Evolutionary conservation across 1,284 basidiomycete genomes (phyloP).

Genomic region (Marasmius fiardii): DNA sequence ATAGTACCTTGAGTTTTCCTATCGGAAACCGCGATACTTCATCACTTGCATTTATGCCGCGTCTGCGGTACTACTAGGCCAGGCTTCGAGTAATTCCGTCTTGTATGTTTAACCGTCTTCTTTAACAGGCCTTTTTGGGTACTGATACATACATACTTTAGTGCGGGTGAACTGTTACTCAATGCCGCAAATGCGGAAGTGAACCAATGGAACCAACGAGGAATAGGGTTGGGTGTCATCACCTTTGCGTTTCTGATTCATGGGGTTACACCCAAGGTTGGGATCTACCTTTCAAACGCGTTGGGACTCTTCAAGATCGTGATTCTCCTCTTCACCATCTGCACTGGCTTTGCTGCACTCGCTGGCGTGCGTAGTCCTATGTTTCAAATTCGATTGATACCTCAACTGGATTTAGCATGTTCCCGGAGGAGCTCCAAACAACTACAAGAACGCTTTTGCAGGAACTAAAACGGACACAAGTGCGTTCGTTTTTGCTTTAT

Average conservation of each 20-base stretch:
- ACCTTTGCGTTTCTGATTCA: slow-evolving; percentile 39
- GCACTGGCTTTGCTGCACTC: slow-evolving; percentile 34
- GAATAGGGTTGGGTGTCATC: slow-evolving; percentile 30
- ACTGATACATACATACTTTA: too few species aligned
- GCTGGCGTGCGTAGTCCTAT: slow-evolving; percentile 15
- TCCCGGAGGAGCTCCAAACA: slow-evolving; percentile 22
- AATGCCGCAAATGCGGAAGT: slow-evolving; percentile 26
- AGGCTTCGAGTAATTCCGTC: slow-evolving; percentile 11
- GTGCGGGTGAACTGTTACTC: slow-evolving; percentile 35
- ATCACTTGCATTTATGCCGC: slow-evolving; percentile 30
- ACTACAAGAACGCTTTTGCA: slow-evolving; percentile 30
- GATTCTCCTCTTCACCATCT: slow-evolving; percentile 38
- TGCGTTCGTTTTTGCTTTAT: slow-evolving; percentile 25
- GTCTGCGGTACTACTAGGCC: slow-evolving; percentile 25
- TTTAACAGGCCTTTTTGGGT: neutral
- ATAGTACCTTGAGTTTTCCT: slow-evolving; percentile 30
- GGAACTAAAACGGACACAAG: slow-evolving; percentile 25
- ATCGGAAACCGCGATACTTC: slow-evolving; percentile 25
- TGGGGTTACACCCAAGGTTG: slow-evolving; percentile 35
- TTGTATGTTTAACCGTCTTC: neutral
- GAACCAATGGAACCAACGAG: slow-evolving; percentile 23
- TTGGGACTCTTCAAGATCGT: slow-evolving; percentile 45
- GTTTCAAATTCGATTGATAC: neutral
- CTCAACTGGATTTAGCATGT: slow-evolving; percentile 3
- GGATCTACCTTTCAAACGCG: slow-evolving; percentile 43